phyloP scores from a whole-genome alignment of 2,329 filamentous ascomycete genomes.

The Madurella fahalii region DNA sequence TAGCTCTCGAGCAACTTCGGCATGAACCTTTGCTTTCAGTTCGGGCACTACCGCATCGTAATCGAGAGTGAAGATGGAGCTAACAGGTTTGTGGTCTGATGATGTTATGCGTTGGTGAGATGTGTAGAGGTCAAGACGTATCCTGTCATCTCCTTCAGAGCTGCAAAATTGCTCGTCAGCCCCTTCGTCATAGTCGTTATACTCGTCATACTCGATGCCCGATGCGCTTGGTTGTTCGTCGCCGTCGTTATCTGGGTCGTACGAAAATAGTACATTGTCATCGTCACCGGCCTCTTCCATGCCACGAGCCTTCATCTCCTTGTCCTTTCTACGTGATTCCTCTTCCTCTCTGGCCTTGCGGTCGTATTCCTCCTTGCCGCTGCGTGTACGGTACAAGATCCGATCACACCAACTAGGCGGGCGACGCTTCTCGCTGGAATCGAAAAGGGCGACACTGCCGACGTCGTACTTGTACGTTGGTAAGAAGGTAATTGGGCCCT shows the following conservation, averaged over 20 bases:
- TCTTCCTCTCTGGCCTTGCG: constrained; percentile 59
- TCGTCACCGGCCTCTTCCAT: constrained; percentile 70
- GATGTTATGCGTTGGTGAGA: constrained; percentile 87
- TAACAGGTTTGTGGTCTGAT: constrained; percentile 92
- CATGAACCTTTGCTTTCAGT: constrained; percentile 76
- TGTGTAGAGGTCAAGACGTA: constrained; percentile 64
- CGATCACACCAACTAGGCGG: constrained; percentile 97
- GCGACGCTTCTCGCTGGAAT: constrained; percentile 90
- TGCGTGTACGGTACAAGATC: constrained; percentile 77
- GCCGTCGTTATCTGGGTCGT: constrained; percentile 76
- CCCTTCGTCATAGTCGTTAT: constrained; percentile 52
- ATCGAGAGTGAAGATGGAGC: constrained; percentile 75
- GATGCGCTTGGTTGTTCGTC: constrained; percentile 39
- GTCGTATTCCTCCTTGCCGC: constrained; percentile 64
- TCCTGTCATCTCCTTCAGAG: constrained; percentile 54
- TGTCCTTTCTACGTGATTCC: constrained; percentile 66
- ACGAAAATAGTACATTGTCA: constrained; percentile 70
- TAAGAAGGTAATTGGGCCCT: constrained; percentile 82
- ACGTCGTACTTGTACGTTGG: constrained; percentile 98
- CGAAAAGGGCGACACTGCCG: constrained; percentile 87
- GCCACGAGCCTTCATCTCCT: constrained; percentile 79
- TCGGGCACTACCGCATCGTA: constrained; percentile 85
- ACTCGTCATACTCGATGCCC: constrained; percentile 58
- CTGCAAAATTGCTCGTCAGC: constrained; percentile 49
- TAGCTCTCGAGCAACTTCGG: constrained; percentile 81